Conservation (phyloP, 192 early-diverging fungal species). For the Gonapodya prolifera region DNA sequence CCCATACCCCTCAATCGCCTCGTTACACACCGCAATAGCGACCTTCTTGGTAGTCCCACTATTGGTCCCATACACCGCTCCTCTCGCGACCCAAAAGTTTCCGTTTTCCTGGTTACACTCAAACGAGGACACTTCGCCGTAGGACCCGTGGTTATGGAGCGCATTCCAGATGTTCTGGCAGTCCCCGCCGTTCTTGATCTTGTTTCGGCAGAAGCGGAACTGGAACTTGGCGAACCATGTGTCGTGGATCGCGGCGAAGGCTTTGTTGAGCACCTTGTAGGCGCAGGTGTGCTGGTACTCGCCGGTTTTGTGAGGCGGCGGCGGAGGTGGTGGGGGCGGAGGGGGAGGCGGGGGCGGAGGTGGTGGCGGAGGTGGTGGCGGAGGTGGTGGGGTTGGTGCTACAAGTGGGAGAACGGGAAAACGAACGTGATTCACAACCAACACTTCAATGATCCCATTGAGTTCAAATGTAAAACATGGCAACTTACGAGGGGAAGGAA, state of each 20-base stretch:
- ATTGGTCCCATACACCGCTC: not conserved
- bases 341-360: not conserved
- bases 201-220: not conserved
- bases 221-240: not conserved
- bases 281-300: not conserved
- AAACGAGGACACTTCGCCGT: not conserved
- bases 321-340: not conserved
- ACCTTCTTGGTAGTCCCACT: not conserved
- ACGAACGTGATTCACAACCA: not conserved
- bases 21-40: not conserved
- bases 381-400: not conserved
- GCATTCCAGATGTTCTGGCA: not conserved
- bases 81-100: not conserved
- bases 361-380: not conserved
- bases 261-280: not conserved
- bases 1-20: not conserved
- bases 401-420: not conserved
- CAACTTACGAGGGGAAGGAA: not conserved
- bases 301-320: not conserved
- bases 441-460: not conserved
- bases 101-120: not conserved
- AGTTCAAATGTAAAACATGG: not conserved
- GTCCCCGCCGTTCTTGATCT: not conserved
- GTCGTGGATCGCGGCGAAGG: not conserved
- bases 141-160: not conserved